Evolutionary conservation across 176 grass and related monocot genomes (phyloP).

Genomic region (Carex myosuroides): DNA sequence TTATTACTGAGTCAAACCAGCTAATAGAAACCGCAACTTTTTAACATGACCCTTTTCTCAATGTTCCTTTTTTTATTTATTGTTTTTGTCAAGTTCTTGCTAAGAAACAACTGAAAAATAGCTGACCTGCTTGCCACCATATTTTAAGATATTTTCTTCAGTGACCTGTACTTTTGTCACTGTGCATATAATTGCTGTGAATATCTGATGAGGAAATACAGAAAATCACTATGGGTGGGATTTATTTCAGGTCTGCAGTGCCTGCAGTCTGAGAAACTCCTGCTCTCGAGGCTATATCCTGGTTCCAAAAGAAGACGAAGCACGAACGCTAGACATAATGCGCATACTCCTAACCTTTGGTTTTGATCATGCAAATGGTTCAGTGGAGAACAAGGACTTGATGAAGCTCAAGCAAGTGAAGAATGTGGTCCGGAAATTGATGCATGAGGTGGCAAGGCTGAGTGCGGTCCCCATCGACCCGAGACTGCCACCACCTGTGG

Average conservation of each 20-base stretch:
- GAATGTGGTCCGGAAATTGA: constrained; percentile 63
- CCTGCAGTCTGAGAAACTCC: constrained; percentile 62
- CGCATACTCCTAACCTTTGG: constrained; percentile 74
- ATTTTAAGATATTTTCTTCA: not conserved
- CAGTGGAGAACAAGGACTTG: constrained; percentile 76
- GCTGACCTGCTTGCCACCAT: not conserved
- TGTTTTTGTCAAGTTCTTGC: not conserved
- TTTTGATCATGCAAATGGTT: constrained; percentile 72
- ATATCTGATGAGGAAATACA: not conserved
- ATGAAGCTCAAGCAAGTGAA: constrained; percentile 77
- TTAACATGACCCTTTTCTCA: not conserved
- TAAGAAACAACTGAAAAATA: not conserved
- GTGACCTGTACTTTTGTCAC: not conserved
- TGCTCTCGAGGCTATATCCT: constrained; percentile 90
- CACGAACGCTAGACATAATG: constrained; percentile 84
- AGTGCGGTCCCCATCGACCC: constrained; percentile 82
- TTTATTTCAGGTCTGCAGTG: constrained; percentile 75
- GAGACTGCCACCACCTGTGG: constrained; percentile 62
- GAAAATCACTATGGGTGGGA: not conserved
- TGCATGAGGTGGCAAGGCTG: constrained; percentile 73
- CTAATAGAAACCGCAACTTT: not conserved
- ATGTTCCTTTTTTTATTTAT: not conserved
- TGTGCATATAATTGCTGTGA: not conserved
- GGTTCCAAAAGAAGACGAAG: constrained; percentile 89
- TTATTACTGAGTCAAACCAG: not conserved